Conservation (phyloP, 106 monocot species). For the Acorus gramineus region DNA sequence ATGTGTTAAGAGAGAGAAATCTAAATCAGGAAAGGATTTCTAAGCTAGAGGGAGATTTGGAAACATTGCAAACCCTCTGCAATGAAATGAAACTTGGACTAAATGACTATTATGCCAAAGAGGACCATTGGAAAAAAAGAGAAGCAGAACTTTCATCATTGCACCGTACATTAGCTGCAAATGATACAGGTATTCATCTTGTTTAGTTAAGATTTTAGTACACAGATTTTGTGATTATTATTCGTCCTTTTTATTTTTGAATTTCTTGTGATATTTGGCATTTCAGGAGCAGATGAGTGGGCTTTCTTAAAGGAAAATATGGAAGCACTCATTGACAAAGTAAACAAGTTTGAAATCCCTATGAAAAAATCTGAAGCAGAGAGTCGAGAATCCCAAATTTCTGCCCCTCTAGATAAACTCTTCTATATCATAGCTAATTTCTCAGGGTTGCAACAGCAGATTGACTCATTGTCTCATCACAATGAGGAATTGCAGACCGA, state of each 20-base stretch:
- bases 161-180: slow-evolving; percentile 23
- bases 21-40: slow-evolving; percentile 29
- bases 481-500: slow-evolving; percentile 61
- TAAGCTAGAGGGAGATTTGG: slow-evolving; percentile 41
- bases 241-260: background rate
- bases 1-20: slow-evolving; percentile 27
- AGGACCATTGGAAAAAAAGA: slow-evolving; percentile 25
- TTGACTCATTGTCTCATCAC: slow-evolving; percentile 31
- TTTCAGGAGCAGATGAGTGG: slow-evolving; percentile 25
- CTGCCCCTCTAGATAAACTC: slow-evolving; percentile 55
- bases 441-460: slow-evolving; percentile 21
- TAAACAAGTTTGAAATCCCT: slow-evolving; percentile 39
- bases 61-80: slow-evolving; percentile 30
- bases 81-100: slow-evolving; percentile 40
- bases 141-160: slow-evolving; percentile 38
- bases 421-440: slow-evolving; percentile 53
- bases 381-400: slow-evolving; percentile 11
- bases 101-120: slow-evolving; percentile 44
- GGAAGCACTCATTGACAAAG: slow-evolving; percentile 50
- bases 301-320: slow-evolving; percentile 34
- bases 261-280: slow-evolving; percentile 9
- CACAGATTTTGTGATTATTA: background rate
- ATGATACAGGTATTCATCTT: slow-evolving; percentile 36
- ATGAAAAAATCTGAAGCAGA: slow-evolving; percentile 15
- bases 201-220: background rate